These are phyloP conservation scores for Heterococcus sp. DNA, from an alignment of 108 stramenopile genomes.

Conservation along the genomic window DNA sequence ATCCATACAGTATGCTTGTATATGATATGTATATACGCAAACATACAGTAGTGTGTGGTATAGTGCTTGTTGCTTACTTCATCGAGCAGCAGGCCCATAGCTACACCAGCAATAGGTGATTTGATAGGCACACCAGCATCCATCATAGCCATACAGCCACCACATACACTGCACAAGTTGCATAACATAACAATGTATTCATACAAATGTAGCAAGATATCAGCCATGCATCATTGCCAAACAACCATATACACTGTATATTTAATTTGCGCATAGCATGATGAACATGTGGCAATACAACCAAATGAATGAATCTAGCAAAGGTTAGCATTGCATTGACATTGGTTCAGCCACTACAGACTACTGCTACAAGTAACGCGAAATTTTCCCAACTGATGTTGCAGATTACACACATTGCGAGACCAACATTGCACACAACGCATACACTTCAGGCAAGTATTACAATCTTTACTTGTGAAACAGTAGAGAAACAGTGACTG, in stretches of 20 bases:
- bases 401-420: neutral
- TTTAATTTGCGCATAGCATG: neutral
- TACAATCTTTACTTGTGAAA: neutral
- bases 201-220: neutral
- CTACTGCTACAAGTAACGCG: too few relatives aligned
- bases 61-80: too few relatives aligned
- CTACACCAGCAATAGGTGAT: constrained; percentile 72
- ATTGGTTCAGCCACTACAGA: too few relatives aligned
- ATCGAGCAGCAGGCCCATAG: constrained; percentile 66
- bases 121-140: constrained; percentile 87
- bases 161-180: constrained; percentile 73
- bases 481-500: neutral
- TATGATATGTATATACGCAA: constrained; percentile 74
- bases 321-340: too few relatives aligned
- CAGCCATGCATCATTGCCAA: neutral
- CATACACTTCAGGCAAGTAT: neutral
- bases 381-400: too few relatives aligned
- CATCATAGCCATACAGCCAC: constrained; percentile 72
- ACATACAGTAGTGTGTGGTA: too few relatives aligned
- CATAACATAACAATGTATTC: too few relatives aligned
- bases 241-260: neutral
- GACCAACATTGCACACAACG: neutral
- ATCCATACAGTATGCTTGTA: constrained; percentile 79
- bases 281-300: too few relatives aligned
- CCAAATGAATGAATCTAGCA: too few relatives aligned